Percentiles rank a stretch among this genome's conserved stretches.
Evolutionary conservation across 75 land plant species (phyloP).

Genomic region (Cunninghamia lanceolata): DNA sequence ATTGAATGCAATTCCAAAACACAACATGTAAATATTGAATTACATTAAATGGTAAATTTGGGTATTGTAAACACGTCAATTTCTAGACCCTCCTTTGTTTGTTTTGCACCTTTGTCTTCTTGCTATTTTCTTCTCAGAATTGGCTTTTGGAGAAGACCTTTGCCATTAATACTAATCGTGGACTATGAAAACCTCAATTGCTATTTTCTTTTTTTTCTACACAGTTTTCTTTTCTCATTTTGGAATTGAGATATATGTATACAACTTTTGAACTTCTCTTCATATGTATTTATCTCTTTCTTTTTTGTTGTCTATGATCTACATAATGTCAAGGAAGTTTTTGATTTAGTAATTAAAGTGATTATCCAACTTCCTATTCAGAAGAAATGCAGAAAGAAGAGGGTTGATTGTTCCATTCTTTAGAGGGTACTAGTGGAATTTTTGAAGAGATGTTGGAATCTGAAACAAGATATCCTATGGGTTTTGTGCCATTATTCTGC

Average conservation of each 20-base stretch:
- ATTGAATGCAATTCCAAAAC: constrained; percentile 89
- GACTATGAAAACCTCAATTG: not conserved
- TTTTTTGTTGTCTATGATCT: not conserved
- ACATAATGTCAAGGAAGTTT: constrained; percentile 34
- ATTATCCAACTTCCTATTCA: constrained; percentile 24
- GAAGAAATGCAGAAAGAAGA: constrained; percentile 17
- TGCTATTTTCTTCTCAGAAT: too few relatives aligned
- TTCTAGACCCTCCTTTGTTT: too few relatives aligned
- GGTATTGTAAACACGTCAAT: too few relatives aligned
- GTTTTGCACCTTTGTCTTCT: too few relatives aligned
- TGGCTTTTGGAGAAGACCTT: not conserved
- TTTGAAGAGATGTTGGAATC: not conserved
- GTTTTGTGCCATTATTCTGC: too few relatives aligned
- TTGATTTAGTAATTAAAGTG: constrained; percentile 27
- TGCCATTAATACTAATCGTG: too few relatives aligned
- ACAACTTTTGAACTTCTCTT: not conserved
- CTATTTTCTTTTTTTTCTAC: not conserved
- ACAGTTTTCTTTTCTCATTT: not conserved
- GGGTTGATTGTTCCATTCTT: constrained; percentile 12
- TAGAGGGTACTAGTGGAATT: not conserved
- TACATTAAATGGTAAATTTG: too few relatives aligned
- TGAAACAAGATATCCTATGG: not conserved
- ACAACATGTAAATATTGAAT: constrained; percentile 51
- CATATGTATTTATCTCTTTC: not conserved
- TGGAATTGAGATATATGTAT: not conserved